Evolutionary conservation across 495 filamentous ascomycete genomes (phyloP).

Genomic region (Lasiosphaeria hispida): DNA sequence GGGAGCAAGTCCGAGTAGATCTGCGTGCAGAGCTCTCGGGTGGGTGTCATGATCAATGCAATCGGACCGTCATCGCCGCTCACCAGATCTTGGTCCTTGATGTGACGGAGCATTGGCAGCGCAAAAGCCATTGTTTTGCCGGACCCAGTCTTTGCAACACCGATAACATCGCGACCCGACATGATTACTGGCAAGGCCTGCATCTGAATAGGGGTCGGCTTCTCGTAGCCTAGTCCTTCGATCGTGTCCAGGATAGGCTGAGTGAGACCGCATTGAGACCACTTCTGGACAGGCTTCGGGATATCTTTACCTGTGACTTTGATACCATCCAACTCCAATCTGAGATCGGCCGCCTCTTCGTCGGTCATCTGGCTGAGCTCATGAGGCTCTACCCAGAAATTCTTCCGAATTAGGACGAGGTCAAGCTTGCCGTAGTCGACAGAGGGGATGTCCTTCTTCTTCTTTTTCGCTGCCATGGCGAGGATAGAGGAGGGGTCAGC

Average conservation of each 20-base stretch:
- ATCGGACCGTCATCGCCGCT: conserved; percentile 84
- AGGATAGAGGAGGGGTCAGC: conserved; percentile 78
- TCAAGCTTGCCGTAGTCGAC: conserved; percentile 83
- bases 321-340: conserved; percentile 89
- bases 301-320: conserved; percentile 83
- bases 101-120: conserved; percentile 95
- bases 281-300: conserved; percentile 92
- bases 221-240: conserved; percentile 76
- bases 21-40: conserved; percentile 90
- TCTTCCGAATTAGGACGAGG: conserved; percentile 83
- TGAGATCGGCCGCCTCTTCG: conserved; percentile 75
- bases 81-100: conserved; percentile 88
- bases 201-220: conserved; percentile 88
- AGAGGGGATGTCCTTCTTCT: conserved; percentile 91
- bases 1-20: conserved; percentile 93
- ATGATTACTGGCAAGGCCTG: conserved; percentile 94
- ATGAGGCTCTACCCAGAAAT: conserved; percentile 87
- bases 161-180: conserved; percentile 94
- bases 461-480: conserved; percentile 84
- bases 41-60: conserved; percentile 87
- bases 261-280: conserved; percentile 91
- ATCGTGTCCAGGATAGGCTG: conserved; percentile 88
- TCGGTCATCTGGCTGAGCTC: conserved; percentile 84
- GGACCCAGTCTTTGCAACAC: conserved; percentile 97
- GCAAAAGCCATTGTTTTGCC: conserved; percentile 96